Evolutionary conservation across 305 asterid species (phyloP).

Genomic region (Solanum aculeatissimum): DNA sequence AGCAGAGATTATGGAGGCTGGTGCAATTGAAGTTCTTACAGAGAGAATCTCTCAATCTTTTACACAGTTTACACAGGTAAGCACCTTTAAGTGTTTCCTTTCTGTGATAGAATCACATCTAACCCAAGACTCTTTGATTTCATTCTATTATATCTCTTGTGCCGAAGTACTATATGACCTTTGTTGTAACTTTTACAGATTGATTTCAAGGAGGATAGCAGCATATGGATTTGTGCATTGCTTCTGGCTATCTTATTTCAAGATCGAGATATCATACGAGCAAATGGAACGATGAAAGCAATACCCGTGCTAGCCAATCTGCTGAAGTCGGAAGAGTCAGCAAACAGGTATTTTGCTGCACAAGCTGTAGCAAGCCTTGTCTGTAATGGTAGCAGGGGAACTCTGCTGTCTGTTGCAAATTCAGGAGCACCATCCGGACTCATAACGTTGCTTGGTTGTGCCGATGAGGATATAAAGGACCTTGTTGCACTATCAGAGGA

Average conservation of each 20-base stretch:
- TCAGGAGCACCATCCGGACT: slow-evolving; percentile 96
- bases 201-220: slow-evolving; percentile 80
- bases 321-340: slow-evolving; percentile 79
- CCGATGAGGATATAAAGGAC: slow-evolving; percentile 73
- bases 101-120: not conserved
- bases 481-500: slow-evolving; percentile 84
- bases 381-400: slow-evolving; percentile 98
- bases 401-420: slow-evolving; percentile 97
- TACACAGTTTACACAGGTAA: slow-evolving; percentile 59
- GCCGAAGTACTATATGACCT: not conserved
- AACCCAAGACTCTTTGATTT: not conserved
- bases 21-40: slow-evolving; percentile 85
- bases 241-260: slow-evolving; percentile 73
- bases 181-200: slow-evolving; percentile 26
- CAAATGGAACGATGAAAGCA: slow-evolving; percentile 75
- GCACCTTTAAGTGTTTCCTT: not conserved
- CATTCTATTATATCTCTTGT: not conserved
- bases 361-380: slow-evolving; percentile 95
- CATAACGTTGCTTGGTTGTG: slow-evolving; percentile 86
- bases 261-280: slow-evolving; percentile 84
- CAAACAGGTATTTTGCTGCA: slow-evolving; percentile 91
- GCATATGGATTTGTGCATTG: slow-evolving; percentile 85
- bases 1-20: slow-evolving; percentile 84
- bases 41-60: slow-evolving; percentile 67
- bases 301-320: slow-evolving; percentile 82